phyloP scores from a whole-genome alignment of 805 yeast genomes.

The Scheffersomyces ergatensis region DNA sequence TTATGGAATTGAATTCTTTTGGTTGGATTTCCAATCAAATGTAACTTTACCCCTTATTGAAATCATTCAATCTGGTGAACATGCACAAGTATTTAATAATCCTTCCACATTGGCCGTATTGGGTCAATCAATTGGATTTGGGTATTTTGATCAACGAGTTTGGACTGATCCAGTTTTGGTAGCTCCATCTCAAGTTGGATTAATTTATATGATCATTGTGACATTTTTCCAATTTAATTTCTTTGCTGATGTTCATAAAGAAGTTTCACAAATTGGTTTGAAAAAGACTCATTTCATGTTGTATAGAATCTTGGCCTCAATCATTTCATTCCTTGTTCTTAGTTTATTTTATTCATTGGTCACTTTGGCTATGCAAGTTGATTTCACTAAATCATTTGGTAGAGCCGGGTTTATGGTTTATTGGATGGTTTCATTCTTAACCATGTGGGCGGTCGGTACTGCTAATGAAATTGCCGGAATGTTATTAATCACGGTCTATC shows the following conservation, averaged over 20 bases:
- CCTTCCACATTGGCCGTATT: slow-evolving; percentile 12
- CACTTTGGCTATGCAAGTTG: slow-evolving; percentile 66
- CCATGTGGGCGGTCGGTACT: slow-evolving; percentile 76
- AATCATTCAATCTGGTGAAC: slow-evolving; percentile 2
- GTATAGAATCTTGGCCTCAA: slow-evolving; percentile 51
- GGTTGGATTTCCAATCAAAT: slow-evolving; percentile 23
- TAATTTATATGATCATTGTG: slow-evolving; percentile 66
- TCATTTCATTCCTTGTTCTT: slow-evolving; percentile 53
- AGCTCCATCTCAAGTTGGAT: slow-evolving; percentile 75
- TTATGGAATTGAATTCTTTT: slow-evolving; percentile 28
- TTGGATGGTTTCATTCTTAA: slow-evolving; percentile 67
- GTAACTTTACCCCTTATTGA: slow-evolving; percentile 18
- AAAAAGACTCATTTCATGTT: slow-evolving; percentile 44
- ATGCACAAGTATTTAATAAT: not conserved
- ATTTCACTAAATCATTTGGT: slow-evolving; percentile 58
- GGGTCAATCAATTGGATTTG: slow-evolving; percentile 33
- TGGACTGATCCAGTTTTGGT: slow-evolving; percentile 45
- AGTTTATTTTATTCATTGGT: slow-evolving; percentile 59
- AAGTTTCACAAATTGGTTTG: slow-evolving; percentile 42
- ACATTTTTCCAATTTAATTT: slow-evolving; percentile 71
- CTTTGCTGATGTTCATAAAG: slow-evolving; percentile 52
- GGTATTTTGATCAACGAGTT: slow-evolving; percentile 48
- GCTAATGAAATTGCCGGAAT: slow-evolving; percentile 66
- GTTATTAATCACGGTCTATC: slow-evolving; percentile 48
- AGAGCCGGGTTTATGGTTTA: slow-evolving; percentile 68